Conservation (phyloP, 202 grass and related monocot species). For the Carex arenaria region DNA sequence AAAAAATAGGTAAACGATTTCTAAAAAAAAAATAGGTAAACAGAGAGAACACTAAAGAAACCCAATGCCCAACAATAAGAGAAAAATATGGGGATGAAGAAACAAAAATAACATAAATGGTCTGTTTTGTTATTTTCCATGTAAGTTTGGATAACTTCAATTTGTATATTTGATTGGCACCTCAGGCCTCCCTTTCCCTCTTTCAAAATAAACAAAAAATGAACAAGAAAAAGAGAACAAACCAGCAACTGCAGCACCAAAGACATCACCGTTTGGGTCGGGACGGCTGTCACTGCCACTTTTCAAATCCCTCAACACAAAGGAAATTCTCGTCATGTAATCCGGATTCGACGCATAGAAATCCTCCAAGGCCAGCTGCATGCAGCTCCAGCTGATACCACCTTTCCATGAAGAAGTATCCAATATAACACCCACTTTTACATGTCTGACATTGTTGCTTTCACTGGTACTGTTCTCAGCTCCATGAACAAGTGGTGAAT, state of each 20-base stretch:
- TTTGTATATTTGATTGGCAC: no score
- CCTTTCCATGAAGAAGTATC: slow-evolving; percentile 40
- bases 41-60: neutral
- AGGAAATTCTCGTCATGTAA: slow-evolving; percentile 29
- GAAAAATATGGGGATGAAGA: neutral
- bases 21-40: no score
- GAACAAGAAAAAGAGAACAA: neutral
- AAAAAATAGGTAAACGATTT: no score
- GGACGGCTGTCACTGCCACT: neutral
- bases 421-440: slow-evolving; percentile 74
- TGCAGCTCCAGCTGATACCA: slow-evolving; percentile 52
- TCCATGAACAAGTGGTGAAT: neutral
- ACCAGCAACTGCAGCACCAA: slow-evolving; percentile 46
- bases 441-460: neutral
- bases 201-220: neutral
- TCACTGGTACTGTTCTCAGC: neutral
- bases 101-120: neutral
- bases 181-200: no score
- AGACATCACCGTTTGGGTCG: neutral
- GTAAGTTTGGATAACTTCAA: neutral
- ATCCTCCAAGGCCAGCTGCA: slow-evolving; percentile 54
- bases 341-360: slow-evolving; percentile 36
- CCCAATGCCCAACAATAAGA: neutral
- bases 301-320: slow-evolving; percentile 40
- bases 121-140: neutral